Conservation (phyloP, 2,329 filamentous ascomycete species). For the Diaporthe batatas region DNA sequence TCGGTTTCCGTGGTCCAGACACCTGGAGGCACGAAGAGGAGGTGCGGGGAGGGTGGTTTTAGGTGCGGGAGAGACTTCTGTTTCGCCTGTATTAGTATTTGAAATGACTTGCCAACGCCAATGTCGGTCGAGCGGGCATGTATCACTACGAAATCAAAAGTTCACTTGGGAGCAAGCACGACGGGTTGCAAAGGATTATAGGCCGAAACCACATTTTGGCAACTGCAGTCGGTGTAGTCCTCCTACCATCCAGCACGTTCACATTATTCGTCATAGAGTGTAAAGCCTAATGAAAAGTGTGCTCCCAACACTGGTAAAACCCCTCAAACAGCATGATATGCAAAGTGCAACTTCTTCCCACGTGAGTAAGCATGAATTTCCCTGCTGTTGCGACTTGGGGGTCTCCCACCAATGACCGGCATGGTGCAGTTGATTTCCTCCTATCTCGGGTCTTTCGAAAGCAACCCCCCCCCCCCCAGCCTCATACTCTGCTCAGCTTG, state of each 20-base stretch:
- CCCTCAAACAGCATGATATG: constrained; percentile 28
- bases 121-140: not conserved
- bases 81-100: constrained; percentile 63
- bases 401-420: constrained; percentile 13
- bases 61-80: constrained; percentile 71
- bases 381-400: not conserved
- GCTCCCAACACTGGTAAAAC: constrained; percentile 19
- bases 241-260: constrained; percentile 24
- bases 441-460: not conserved
- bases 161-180: not conserved
- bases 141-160: not conserved
- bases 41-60: constrained; percentile 69
- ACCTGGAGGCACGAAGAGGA: constrained; percentile 63
- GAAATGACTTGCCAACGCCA: not conserved
- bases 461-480: not conserved
- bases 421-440: not conserved
- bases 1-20: constrained; percentile 55
- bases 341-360: constrained; percentile 9
- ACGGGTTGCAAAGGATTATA: not conserved
- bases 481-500: not conserved
- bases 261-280: constrained; percentile 30
- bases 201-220: not conserved
- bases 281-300: constrained; percentile 36
- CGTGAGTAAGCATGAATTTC: constrained; percentile 21
- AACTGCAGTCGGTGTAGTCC: constrained; percentile 41